Conservation (phyloP, 441 rosid species). For the Codiaeum variegatum region DNA sequence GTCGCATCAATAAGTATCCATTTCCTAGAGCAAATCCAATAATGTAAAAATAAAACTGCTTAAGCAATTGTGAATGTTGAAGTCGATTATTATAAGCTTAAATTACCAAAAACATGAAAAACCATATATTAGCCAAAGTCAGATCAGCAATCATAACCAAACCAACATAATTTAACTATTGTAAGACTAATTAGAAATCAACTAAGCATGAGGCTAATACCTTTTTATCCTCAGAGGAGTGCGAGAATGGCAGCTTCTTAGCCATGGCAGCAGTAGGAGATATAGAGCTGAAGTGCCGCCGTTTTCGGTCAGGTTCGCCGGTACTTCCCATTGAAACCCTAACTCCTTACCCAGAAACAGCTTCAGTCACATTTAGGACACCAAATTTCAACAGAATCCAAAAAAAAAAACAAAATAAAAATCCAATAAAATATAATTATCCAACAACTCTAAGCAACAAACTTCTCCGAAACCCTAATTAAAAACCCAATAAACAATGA, state of each 20-base stretch:
- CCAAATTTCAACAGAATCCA: conserved; percentile 2
- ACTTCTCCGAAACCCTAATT: conserved; percentile 30
- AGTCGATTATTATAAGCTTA: background rate
- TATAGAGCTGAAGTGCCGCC: conserved; percentile 74
- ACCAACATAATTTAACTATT: background rate
- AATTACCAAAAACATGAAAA: background rate
- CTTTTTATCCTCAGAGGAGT: conserved; percentile 82
- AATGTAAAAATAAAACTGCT: background rate
- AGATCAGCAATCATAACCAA: background rate
- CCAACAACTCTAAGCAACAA: background rate
- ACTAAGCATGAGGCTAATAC: conserved; percentile 22
- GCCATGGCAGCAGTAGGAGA: conserved; percentile 72
- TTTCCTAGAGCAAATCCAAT: background rate
- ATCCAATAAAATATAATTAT: background rate
- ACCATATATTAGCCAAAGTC: background rate
- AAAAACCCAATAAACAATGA: conserved; percentile 9
- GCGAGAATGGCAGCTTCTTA: conserved; percentile 67
- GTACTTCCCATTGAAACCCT: conserved; percentile 90
- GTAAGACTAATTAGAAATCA: background rate
- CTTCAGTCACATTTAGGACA: conserved; percentile 32
- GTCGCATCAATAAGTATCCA: background rate
- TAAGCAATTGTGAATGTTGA: background rate
- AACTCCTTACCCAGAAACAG: conserved; percentile 26
- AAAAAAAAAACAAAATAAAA: background rate
- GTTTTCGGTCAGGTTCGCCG: conserved; percentile 89